Evolutionary conservation across 176 grass and related monocot species (phyloP).

Genomic region (Luzula sylvatica): DNA sequence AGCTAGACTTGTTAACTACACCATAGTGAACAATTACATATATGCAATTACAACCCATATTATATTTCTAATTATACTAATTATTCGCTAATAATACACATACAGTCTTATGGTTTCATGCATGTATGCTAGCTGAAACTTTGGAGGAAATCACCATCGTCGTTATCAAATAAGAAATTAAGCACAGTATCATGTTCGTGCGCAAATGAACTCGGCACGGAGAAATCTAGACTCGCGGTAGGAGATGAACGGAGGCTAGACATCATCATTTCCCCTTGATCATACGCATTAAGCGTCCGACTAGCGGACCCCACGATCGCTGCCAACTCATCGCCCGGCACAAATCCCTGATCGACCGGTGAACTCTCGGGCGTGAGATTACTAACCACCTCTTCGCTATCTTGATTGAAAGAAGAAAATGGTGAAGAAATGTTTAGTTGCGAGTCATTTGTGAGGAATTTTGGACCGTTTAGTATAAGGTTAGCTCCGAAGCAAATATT

Average conservation of each 20-base stretch:
- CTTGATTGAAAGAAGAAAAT: conserved; percentile 17
- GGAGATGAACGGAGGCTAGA: conserved; percentile 11
- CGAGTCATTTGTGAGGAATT: background rate
- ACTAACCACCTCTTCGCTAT: conserved; percentile 46
- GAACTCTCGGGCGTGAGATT: conserved; percentile 17
- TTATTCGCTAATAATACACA: conserved; percentile 2
- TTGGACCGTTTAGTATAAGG: background rate
- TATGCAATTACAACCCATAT: conserved; percentile 9
- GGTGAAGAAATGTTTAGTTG: background rate
- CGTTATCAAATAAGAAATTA: conserved; percentile 9
- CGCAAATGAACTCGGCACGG: background rate
- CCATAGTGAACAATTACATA: background rate
- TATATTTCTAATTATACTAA: background rate
- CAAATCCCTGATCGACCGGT: conserved; percentile 22
- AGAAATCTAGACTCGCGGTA: conserved; percentile 10
- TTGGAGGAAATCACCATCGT: conserved; percentile 12
- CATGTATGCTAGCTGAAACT: background rate
- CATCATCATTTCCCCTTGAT: conserved; percentile 14
- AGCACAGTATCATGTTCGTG: conserved; percentile 9
- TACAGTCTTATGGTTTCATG: background rate
- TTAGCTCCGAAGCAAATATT: conserved; percentile 43
- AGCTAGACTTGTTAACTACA: no score
- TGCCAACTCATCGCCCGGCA: conserved; percentile 32
- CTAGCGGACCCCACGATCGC: conserved; percentile 23
- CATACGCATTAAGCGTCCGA: background rate